Evolutionary conservation across 306 rosid species (phyloP).

Genomic region (Cucumis hystrix): DNA sequence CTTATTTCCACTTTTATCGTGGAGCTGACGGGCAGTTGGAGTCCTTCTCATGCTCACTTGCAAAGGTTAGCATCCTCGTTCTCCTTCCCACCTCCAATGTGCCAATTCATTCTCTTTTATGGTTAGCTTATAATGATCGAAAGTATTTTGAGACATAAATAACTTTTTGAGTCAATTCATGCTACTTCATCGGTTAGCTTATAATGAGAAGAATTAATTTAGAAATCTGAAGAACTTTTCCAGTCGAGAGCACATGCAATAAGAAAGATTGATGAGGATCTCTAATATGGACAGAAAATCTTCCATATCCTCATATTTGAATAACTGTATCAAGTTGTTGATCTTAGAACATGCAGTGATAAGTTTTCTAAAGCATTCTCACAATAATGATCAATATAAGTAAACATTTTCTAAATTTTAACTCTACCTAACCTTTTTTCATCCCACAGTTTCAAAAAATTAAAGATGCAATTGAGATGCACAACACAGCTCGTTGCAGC

Average conservation of each 20-base stretch:
- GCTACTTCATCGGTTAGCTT: background rate
- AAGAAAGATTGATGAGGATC: background rate
- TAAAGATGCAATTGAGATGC: conserved; percentile 76
- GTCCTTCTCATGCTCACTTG: conserved; percentile 94
- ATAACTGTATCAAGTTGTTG: background rate
- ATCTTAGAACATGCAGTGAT: background rate
- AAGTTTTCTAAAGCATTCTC: background rate
- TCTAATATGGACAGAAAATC: background rate
- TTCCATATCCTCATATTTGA: background rate
- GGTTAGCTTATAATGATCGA: background rate
- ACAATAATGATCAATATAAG: background rate
- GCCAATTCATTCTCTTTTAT: background rate
- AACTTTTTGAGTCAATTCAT: background rate
- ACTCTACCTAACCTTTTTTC: background rate
- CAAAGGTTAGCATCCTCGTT: conserved; percentile 44
- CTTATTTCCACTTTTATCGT: conserved; percentile 92
- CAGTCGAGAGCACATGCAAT: background rate
- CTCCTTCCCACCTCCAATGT: background rate
- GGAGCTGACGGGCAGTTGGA: conserved; percentile 91
- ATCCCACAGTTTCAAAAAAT: conserved; percentile 76
- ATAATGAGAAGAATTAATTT: background rate
- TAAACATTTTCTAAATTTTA: background rate
- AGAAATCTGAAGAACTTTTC: background rate
- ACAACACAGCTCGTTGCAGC: conserved; percentile 96
- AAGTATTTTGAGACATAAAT: background rate